Percentiles rank a stretch among this genome's conserved stretches.
These are phyloP conservation scores for Solanum commersonii DNA, from an alignment of 257 asterid genomes.

Conservation along the genomic window DNA sequence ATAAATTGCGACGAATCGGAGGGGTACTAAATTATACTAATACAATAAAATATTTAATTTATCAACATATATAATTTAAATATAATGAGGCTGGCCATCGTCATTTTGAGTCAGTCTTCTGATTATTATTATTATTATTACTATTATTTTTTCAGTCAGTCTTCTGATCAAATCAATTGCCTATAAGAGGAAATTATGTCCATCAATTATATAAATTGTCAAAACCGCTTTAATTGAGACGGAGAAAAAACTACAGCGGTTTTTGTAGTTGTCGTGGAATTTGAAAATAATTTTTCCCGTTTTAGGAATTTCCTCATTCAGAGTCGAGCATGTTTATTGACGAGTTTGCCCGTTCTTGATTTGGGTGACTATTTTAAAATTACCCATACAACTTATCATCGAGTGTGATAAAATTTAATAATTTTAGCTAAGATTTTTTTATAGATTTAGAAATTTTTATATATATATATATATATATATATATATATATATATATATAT, in stretches of 20 bases:
- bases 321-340: neutral
- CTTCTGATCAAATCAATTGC: neutral
- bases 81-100: constrained; percentile 3
- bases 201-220: neutral
- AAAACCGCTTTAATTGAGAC: neutral
- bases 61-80: too few relatives aligned
- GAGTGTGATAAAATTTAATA: too few relatives aligned
- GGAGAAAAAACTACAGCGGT: neutral
- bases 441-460: too few relatives aligned
- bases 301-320: constrained; percentile 11
- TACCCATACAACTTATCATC: too few relatives aligned
- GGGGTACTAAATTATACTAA: neutral
- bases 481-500: too few relatives aligned
- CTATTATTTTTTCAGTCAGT: neutral
- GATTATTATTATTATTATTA: neutral
- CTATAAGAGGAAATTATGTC: constrained; percentile 23
- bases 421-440: too few relatives aligned
- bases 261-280: neutral
- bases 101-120: constrained; percentile 4
- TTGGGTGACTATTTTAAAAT: neutral
- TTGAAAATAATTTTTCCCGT: neutral
- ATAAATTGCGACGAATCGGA: neutral
- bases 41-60: too few relatives aligned
- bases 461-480: too few relatives aligned
- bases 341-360: constrained; percentile 10